Conservation (phyloP, 306 rosid species). For the Acacia melanoxylon region DNA sequence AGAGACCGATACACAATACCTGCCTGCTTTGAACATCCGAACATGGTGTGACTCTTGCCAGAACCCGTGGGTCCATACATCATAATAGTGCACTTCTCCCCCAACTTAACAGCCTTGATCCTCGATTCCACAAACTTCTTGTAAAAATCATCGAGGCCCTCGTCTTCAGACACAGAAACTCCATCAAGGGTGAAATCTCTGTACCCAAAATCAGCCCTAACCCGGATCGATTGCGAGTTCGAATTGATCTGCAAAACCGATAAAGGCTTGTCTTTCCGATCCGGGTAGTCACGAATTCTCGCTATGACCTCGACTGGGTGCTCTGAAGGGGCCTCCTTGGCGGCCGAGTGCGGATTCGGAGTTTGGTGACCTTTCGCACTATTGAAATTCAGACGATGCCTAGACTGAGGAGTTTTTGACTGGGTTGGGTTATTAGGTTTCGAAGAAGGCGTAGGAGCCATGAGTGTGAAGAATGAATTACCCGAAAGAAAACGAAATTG, state of each 20-base stretch:
- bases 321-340: slow-evolving; percentile 58
- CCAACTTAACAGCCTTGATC: slow-evolving; percentile 70
- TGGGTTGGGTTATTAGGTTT: slow-evolving; percentile 61
- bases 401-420: slow-evolving; percentile 78
- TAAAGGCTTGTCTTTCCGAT: slow-evolving; percentile 70
- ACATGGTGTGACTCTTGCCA: slow-evolving; percentile 97
- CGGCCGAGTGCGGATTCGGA: slow-evolving; percentile 56
- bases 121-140: slow-evolving; percentile 77
- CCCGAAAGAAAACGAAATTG: slow-evolving; percentile 21
- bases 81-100: slow-evolving; percentile 94
- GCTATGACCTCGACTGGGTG: slow-evolving; percentile 93
- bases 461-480: slow-evolving; percentile 19
- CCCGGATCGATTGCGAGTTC: slow-evolving; percentile 55
- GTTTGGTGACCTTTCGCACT: slow-evolving; percentile 52
- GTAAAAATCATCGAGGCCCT: slow-evolving; percentile 69
- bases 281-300: slow-evolving; percentile 87
- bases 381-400: slow-evolving; percentile 72
- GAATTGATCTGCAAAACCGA: slow-evolving; percentile 65
- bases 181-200: slow-evolving; percentile 95
- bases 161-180: slow-evolving; percentile 82
- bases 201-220: slow-evolving; percentile 90
- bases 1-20: slow-evolving; percentile 89
- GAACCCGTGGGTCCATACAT: slow-evolving; percentile 99
- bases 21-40: slow-evolving; percentile 81
- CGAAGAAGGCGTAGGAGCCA: slow-evolving; percentile 97